Evolutionary conservation across 2,329 filamentous ascomycete genomes (phyloP).

Genomic region (Acephala macrosclerotiorum): DNA sequence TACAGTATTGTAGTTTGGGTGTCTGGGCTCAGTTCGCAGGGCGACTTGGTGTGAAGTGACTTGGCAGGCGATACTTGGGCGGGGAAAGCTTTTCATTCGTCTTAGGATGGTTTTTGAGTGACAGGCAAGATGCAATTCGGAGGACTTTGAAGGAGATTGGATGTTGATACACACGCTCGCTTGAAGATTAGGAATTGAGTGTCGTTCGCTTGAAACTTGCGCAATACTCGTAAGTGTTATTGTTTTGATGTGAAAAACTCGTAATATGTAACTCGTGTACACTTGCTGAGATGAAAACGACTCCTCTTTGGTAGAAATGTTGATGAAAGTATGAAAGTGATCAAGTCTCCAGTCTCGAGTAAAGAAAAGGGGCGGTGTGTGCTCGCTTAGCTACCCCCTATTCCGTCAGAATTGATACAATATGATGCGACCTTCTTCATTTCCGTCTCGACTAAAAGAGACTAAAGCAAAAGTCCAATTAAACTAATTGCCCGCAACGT

Average conservation of each 20-base stretch:
- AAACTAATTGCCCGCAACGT: background rate
- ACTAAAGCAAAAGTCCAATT: too few relatives aligned
- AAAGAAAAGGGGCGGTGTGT: background rate
- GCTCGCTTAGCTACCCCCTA: background rate
- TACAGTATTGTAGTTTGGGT: background rate
- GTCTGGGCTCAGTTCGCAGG: too few relatives aligned
- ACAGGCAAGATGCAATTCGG: background rate
- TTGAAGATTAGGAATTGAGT: background rate
- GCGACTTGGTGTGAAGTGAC: background rate
- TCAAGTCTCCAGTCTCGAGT: background rate
- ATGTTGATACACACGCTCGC: background rate
- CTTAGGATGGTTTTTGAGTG: conserved; percentile 1
- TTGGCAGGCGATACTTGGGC: background rate
- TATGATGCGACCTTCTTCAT: too few relatives aligned
- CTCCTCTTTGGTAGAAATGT: background rate
- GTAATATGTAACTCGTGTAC: background rate
- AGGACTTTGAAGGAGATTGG: background rate
- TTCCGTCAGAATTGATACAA: too few relatives aligned
- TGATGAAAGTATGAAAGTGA: background rate
- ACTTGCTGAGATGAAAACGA: background rate
- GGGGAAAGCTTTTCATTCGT: background rate
- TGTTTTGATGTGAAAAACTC: too few relatives aligned
- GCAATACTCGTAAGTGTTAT: background rate
- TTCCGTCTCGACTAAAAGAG: too few relatives aligned
- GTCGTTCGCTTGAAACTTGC: background rate